Evolutionary conservation across 371 early-diverging fungal species (phyloP), one percentile per base, ranked within the genome.

Genomic region (Chytridiales sp.): DNA sequence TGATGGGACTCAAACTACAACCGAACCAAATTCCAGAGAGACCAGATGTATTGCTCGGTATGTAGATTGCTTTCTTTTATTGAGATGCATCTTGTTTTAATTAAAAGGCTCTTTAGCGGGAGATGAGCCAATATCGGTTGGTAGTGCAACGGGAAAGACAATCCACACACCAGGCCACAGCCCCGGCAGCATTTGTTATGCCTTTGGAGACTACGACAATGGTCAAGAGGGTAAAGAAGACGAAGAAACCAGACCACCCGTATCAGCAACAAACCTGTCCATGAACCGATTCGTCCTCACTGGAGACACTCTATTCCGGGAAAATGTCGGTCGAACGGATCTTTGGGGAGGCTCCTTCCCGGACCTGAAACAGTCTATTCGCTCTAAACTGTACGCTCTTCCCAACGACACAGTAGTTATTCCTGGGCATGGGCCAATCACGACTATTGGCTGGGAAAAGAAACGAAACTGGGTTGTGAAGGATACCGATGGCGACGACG

Each of bases 91-190:
- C n/a, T n/a, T n/a, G n/a, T n/a, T n/a, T n/a, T n/a, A 21, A 11
- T 22, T 44, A 22, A 6, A 8, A 44, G 8, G 15, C 22, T 44
- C 6, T 8, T n/a, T 21, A 48, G 49, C 49, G 6, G 49, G 49
- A 9, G 19, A 48, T 29, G 49, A 48, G 29, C 30, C 24, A 4
- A 17, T 48, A 15, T 13, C 4, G 4, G 13, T 48, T 11, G 49
- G 49, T 6, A 32, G 49, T 5, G 29, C 24, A 29, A 19, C 31
- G 29, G 49, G 49, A 29, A 21, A 30, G 49, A 32, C 31, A 11
- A 48, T 48, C 11, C 49, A 48, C 49, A 48, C 49, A 11, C 49
- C 49, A 15, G 49, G 49, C 13, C 49, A 48, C 31, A 29, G 30
- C 9, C 49, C 49, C 19, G 49, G 49, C 24, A 48, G 49, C 29